Conservation (phyloP, 2,329 filamentous ascomycete species). For the Canariomyces notabilis region DNA sequence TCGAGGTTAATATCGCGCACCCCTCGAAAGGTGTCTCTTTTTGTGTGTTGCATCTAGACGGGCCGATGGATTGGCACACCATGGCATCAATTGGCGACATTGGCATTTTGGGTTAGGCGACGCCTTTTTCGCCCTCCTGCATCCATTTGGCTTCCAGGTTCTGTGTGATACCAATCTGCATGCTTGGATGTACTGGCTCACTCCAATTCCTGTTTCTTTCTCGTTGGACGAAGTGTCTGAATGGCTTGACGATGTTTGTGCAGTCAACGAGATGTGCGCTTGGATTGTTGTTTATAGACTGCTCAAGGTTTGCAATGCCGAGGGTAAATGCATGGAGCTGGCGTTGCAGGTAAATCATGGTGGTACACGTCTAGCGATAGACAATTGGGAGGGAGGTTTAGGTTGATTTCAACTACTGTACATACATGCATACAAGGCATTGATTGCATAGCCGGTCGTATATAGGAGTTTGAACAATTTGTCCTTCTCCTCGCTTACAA, state of each 20-base stretch:
- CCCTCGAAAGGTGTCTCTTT: not conserved
- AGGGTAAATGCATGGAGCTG: not conserved
- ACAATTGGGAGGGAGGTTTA: slow-evolving; percentile 17
- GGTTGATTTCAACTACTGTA: too few species aligned
- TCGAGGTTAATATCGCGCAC: not conserved
- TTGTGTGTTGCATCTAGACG: not conserved
- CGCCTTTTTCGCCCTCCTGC: not conserved
- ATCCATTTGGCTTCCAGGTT: slow-evolving; percentile 3
- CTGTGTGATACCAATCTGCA: slow-evolving; percentile 18
- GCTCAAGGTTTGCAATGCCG: not conserved
- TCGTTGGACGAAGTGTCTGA: not conserved
- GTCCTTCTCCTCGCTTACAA: too few species aligned
- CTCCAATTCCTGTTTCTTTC: not conserved
- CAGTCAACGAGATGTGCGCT: not conserved
- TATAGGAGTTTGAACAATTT: too few species aligned
- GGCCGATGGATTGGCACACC: not conserved
- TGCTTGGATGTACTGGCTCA: not conserved
- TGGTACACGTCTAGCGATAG: slow-evolving; percentile 4
- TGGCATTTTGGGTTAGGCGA: not conserved
- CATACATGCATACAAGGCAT: too few species aligned
- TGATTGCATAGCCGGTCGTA: too few species aligned
- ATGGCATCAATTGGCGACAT: not conserved
- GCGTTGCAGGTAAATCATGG: not conserved
- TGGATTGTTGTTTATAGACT: not conserved
- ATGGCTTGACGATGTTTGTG: not conserved